A percentile compares a stretch with the other conserved stretches of the same genome.
phyloP scores from a whole-genome alignment of 306 rosid genomes.

The Heteromeles arbutifolia region DNA sequence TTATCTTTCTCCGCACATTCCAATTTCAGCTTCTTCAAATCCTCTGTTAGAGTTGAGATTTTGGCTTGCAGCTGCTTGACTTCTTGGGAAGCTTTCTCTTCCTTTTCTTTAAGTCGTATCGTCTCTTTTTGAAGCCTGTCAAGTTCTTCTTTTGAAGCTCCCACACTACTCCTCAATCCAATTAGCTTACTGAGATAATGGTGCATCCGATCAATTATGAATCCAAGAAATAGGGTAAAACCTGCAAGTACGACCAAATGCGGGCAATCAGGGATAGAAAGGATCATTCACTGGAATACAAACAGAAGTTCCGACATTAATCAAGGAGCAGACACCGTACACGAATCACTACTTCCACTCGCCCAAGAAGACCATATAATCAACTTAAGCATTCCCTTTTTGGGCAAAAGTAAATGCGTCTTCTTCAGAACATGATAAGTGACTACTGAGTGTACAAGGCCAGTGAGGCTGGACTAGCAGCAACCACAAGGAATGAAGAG shows the following conservation, averaged over 20 bases:
- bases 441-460: neutral
- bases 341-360: neutral
- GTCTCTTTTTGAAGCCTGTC: slow-evolving; percentile 53
- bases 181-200: slow-evolving; percentile 59
- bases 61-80: slow-evolving; percentile 44
- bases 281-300: neutral
- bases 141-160: slow-evolving; percentile 59
- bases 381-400: neutral
- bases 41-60: slow-evolving; percentile 32
- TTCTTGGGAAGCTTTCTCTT: slow-evolving; percentile 52
- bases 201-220: slow-evolving; percentile 63
- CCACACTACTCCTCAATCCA: slow-evolving; percentile 34
- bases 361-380: neutral
- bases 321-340: neutral
- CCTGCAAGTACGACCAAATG: slow-evolving; percentile 35
- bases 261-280: neutral
- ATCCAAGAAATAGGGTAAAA: slow-evolving; percentile 72
- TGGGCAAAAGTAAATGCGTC: neutral
- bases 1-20: slow-evolving; percentile 59
- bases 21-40: slow-evolving; percentile 56
- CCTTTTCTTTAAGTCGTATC: slow-evolving; percentile 41
- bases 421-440: neutral
- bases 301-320: neutral
- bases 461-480: neutral
- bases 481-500: neutral